A percentile compares a stretch with the other conserved stretches of the same genome.
Conservation (phyloP, 352 stramenopile species). For the Phytophthora capsici region DNA sequence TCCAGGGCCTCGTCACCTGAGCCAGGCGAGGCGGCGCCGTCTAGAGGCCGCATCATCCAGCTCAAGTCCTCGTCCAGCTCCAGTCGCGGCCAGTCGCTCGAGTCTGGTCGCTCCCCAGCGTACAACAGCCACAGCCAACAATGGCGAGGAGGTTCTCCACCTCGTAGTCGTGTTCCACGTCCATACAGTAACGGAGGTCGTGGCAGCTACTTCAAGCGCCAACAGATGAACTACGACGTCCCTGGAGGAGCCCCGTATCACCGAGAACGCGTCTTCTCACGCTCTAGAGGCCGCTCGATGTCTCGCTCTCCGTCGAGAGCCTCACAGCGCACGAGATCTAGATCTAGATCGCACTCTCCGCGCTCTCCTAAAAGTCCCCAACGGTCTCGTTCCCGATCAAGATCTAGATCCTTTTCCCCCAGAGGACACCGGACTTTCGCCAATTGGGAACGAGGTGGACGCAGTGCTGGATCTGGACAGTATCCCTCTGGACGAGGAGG, state of each 20-base stretch:
- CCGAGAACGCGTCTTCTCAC: constrained; percentile 46
- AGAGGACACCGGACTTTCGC: constrained; percentile 55
- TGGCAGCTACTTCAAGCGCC: constrained; percentile 42
- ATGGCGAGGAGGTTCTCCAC: constrained; percentile 26
- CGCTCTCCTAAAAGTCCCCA: constrained; percentile 26
- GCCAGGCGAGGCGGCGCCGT: constrained; percentile 20
- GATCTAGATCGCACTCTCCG: constrained; percentile 28
- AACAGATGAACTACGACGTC: constrained; percentile 25
- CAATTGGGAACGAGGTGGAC: constrained; percentile 43
- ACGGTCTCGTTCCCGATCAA: constrained; percentile 60
- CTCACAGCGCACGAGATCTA: constrained; percentile 35
- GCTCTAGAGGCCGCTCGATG: constrained; percentile 53
- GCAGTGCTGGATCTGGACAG: constrained; percentile 26
- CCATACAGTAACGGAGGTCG: constrained; percentile 21
- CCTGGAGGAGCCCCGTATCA: constrained; percentile 21
- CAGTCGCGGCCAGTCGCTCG: constrained; percentile 29
- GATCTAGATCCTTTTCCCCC: constrained; percentile 70
- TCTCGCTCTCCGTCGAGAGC: constrained; percentile 58
- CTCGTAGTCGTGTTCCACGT: constrained; percentile 28
- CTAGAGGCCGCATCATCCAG: constrained; percentile 27
- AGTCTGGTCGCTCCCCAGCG: constrained; percentile 18
- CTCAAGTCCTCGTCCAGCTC: constrained; percentile 31
- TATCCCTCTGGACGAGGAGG: constrained; percentile 31
- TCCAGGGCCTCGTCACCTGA: constrained; percentile 35
- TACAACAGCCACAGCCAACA: constrained; percentile 23